These are phyloP conservation scores for Boletus rex-veris DNA, from an alignment of 768 basidiomycete species.

Conservation along the genomic window DNA sequence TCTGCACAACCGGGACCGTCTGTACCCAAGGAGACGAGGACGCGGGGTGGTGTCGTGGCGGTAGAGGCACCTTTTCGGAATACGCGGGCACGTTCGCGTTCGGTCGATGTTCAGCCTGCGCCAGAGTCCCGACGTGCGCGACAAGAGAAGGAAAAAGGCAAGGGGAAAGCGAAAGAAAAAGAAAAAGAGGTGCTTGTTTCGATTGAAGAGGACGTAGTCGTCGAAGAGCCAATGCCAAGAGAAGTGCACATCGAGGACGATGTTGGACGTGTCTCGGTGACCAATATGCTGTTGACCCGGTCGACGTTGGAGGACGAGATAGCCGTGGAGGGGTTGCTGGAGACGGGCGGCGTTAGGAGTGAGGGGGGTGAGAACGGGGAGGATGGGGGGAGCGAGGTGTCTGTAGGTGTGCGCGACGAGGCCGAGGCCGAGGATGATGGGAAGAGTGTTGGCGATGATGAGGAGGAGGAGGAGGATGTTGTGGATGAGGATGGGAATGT, in stretches of 20 bases:
- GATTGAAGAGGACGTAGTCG: slow-evolving; percentile 7
- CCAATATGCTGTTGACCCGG: neutral
- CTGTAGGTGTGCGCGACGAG: neutral
- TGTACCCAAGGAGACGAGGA: neutral
- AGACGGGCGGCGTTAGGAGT: neutral
- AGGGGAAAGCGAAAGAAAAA: neutral
- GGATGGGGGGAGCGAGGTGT: neutral
- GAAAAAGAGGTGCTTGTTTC: neutral
- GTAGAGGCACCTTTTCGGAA: slow-evolving; percentile 15
- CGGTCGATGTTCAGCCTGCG: slow-evolving; percentile 4
- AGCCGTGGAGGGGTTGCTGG: slow-evolving; percentile 24
- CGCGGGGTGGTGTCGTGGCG: neutral
- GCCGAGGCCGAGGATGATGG: neutral
- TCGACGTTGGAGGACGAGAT: slow-evolving; percentile 21
- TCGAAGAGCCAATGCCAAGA: neutral
- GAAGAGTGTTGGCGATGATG: too few species aligned
- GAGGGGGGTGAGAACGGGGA: neutral
- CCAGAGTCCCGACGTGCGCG: neutral
- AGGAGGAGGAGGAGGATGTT: neutral
- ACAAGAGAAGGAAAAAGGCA: neutral
- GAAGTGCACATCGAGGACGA: neutral
- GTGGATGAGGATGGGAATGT: neutral
- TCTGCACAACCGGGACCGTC: slow-evolving; percentile 16
- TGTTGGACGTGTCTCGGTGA: neutral
- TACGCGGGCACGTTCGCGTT: slow-evolving; percentile 22